These are phyloP conservation scores for Podospora comata DNA, from an alignment of 495 filamentous ascomycete genomes.

Conservation along the genomic window DNA sequence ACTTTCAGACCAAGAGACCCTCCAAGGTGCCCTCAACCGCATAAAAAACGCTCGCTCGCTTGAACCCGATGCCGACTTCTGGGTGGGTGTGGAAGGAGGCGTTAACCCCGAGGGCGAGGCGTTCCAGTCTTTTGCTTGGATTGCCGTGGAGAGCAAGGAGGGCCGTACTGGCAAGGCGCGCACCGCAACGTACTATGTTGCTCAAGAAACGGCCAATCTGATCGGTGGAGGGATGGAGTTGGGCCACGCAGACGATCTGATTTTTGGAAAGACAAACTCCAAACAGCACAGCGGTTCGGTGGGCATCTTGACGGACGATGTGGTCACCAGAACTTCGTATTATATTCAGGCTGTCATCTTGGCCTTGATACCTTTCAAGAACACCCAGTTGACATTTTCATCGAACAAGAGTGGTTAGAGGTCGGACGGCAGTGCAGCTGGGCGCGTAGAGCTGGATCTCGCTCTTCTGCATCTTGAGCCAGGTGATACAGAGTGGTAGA, in stretches of 20 bases:
- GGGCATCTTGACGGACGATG: constrained; percentile 28
- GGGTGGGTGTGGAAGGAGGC: constrained; percentile 34
- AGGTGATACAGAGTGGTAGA: background rate
- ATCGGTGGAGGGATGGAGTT: constrained; percentile 26
- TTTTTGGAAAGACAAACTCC: constrained; percentile 23
- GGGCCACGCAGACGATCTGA: constrained; percentile 24
- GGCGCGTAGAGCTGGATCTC: background rate
- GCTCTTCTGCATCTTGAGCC: background rate
- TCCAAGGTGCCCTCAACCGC: constrained; percentile 29
- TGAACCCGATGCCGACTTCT: constrained; percentile 27
- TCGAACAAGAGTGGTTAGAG: background rate
- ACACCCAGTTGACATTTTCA: constrained; percentile 18
- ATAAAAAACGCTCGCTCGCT: constrained; percentile 20
- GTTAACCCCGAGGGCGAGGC: constrained; percentile 17
- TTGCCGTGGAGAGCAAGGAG: constrained; percentile 20
- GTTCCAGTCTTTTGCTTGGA: constrained; percentile 33
- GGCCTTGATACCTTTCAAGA: constrained; percentile 30
- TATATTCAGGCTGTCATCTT: constrained; percentile 28
- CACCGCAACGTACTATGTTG: constrained; percentile 29
- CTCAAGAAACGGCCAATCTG: constrained; percentile 21
- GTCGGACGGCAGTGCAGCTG: background rate
- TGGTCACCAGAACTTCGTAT: constrained; percentile 19
- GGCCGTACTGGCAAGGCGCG: constrained; percentile 28
- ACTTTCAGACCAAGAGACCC: constrained; percentile 27
- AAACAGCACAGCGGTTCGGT: constrained; percentile 29